Conservation (phyloP, 1,284 basidiomycete species). For the Trametes sp. region DNA sequence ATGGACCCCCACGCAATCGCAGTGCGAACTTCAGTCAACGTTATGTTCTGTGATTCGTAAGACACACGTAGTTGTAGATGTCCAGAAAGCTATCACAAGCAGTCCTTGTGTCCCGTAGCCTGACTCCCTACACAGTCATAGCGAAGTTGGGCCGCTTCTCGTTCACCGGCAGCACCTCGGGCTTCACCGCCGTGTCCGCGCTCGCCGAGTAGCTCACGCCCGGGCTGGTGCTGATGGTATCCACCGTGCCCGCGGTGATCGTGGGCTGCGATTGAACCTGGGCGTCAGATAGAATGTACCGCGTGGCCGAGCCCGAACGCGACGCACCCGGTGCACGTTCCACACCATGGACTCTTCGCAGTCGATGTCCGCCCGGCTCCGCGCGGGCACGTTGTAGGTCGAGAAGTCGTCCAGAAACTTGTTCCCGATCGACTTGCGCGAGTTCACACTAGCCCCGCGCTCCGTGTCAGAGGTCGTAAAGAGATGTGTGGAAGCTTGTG, state of each 20-base stretch:
- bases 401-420: constrained; percentile 3
- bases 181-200: neutral
- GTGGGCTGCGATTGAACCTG: neutral
- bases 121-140: neutral
- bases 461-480: too few species aligned
- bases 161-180: neutral
- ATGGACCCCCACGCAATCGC: too few species aligned
- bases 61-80: too few species aligned
- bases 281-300: neutral
- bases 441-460: constrained; percentile 11
- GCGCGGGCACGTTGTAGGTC: neutral
- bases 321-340: neutral
- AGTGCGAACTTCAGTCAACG: too few species aligned
- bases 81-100: too few species aligned
- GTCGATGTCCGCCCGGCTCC: neutral
- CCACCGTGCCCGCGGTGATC: neutral
- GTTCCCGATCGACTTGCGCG: constrained; percentile 11
- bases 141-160: neutral
- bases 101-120: neutral
- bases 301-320: neutral
- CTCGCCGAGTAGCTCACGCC: neutral
- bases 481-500: too few species aligned
- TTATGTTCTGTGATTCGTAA: too few species aligned
- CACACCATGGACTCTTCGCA: constrained; percentile 1
- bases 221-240: neutral